Evolutionary conservation across 2,329 filamentous ascomycete genomes (phyloP), one percentile per base, ranked within the genome.

Genomic region (Botryosphaeria dothidea): DNA sequence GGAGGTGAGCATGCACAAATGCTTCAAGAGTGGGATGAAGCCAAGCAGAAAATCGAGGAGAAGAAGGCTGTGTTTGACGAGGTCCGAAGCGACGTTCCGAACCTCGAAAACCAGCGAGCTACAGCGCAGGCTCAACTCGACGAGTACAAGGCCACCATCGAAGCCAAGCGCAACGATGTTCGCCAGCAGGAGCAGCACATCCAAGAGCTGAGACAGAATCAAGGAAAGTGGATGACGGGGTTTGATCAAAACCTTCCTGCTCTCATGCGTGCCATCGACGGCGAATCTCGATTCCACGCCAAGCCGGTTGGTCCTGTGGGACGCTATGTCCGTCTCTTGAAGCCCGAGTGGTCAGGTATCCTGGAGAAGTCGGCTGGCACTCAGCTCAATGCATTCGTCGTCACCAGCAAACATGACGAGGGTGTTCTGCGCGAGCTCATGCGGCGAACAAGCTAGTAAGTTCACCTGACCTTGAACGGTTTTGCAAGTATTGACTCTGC

Each of bases 301-400:
- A 89, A 85, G 67, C 95, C 95, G 2, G 82, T 98, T 36, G 95
- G 95, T 0, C 95, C 95, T 0, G 82, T 98, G 15, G 95, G 93
- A 31, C 82, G 88, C 25, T 86, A 95, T 71, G 84, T 99, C 60
- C 88, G 88, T 69, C 81, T 99, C 25, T 80, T 88, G 38, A 89
- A 94, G 69, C 90, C 92, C 0, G 84, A 92, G 70, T 99, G 95
- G 95, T 90, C 90, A 1, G 85, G 86, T 0, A 88, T 96, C 48
- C 77, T 99, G 15, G 95, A 99, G 74, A 90, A 85, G 67, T 86
- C 86, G 1, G 84, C 97, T 51, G 92, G 92, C n/a, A 78, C 77
- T 3, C 82, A 80, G 0, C 80, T 98, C 34, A 90, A 88, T 67
- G 88, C 86, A 1, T 99, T 98, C 72, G 86, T 96, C 58, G 93